Evolutionary conservation across 371 early-diverging fungal species (phyloP).

Genomic region (Apophysomyces ossiformis): DNA sequence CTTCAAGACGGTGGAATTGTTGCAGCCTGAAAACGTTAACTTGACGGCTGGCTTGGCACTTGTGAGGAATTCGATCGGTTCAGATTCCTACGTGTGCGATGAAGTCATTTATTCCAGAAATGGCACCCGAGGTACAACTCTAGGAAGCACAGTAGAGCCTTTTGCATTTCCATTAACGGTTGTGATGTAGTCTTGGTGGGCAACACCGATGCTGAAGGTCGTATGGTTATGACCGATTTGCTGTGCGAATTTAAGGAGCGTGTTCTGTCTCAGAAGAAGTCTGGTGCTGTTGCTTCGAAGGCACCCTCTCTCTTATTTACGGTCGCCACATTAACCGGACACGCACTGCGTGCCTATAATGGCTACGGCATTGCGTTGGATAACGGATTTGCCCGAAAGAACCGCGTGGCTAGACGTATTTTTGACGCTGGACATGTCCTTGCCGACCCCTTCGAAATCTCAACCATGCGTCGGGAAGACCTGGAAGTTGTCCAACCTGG

Average conservation of each 20-base stretch:
- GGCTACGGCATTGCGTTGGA: constrained; percentile 79
- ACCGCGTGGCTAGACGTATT: constrained; percentile 65
- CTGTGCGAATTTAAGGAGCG: constrained; percentile 79
- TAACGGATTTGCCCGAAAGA: constrained; percentile 81
- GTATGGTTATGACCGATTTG: constrained; percentile 90
- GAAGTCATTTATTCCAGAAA: constrained; percentile 81
- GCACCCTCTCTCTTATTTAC: constrained; percentile 75
- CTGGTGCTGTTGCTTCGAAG: constrained; percentile 34
- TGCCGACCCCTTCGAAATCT: constrained; percentile 86
- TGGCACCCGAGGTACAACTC: constrained; percentile 65
- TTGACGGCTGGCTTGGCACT: constrained; percentile 75
- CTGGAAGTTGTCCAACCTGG: constrained; percentile 66
- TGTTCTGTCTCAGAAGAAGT: constrained; percentile 59
- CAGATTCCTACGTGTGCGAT: constrained; percentile 82
- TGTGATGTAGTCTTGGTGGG: constrained; percentile 66
- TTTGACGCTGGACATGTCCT: constrained; percentile 70
- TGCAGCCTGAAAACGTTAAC: constrained; percentile 71
- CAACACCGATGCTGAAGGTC: constrained; percentile 93
- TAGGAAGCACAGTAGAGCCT: neutral
- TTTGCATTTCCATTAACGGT: neutral
- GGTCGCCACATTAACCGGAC: constrained; percentile 89
- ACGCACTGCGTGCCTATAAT: constrained; percentile 81
- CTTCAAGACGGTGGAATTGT: constrained; percentile 68
- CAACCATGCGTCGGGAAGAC: constrained; percentile 86
- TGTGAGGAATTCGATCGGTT: constrained; percentile 84